These are phyloP conservation scores for Cryoendolithus antarcticus DNA, from an alignment of 2,329 filamentous ascomycete genomes.

Conservation along the genomic window DNA sequence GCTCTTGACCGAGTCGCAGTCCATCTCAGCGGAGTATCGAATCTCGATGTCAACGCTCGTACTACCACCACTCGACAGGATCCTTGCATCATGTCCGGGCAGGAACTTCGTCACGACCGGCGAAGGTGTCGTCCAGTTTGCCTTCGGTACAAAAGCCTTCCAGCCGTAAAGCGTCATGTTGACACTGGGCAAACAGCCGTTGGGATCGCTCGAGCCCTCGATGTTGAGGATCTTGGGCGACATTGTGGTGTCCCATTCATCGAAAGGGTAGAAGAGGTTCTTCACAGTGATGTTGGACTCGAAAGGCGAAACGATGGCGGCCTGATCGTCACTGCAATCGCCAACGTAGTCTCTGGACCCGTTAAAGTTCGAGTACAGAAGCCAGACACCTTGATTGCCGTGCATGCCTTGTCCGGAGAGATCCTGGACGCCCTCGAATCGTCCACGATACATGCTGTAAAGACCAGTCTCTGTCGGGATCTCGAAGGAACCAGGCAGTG, in stretches of 20 bases:
- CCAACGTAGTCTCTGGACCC: conserved; percentile 42
- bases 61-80: conserved; percentile 33
- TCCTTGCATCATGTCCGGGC: conserved; percentile 48
- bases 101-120: conserved; percentile 49
- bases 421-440: conserved; percentile 16
- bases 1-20: conserved; percentile 42
- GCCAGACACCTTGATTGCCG: conserved; percentile 39
- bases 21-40: conserved; percentile 49
- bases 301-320: conserved; percentile 46
- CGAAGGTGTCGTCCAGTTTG: conserved; percentile 37
- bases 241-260: conserved; percentile 39
- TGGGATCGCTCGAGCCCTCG: conserved; percentile 34
- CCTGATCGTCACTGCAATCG: conserved; percentile 39
- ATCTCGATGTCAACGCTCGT: conserved; percentile 36
- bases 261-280: conserved; percentile 52
- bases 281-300: conserved; percentile 42
- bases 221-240: conserved; percentile 36
- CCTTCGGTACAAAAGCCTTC: conserved; percentile 46
- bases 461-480: conserved; percentile 45
- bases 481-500: conserved; percentile 40
- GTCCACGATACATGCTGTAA: conserved; percentile 43
- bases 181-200: conserved; percentile 44
- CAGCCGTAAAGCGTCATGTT: conserved; percentile 45
- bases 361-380: conserved; percentile 40
- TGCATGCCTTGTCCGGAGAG: conserved; percentile 35